Evolutionary conservation across 306 rosid genomes (phyloP), one percentile per base, ranked within the genome.

Genomic region (Cicer bijugum): DNA sequence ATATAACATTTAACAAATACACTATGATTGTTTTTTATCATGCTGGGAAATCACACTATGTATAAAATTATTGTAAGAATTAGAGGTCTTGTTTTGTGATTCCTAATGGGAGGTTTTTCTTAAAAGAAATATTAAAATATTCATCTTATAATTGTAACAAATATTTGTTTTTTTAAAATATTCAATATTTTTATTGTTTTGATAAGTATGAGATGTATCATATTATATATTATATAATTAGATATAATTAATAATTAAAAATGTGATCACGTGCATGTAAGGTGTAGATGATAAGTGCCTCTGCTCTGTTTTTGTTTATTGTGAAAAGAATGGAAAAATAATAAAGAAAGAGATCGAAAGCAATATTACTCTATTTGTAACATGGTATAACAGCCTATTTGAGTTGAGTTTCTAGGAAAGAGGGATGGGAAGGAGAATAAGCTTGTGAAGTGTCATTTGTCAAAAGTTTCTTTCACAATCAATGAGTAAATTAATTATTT

Each of bases 391-490:
- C 58, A 75, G 42, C 71, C 9, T 65, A 56, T 33, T 79, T 65
- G 75, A 78, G 77, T 70, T 45, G 16, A 37, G 74, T 77, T 69
- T 69, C 55, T 71, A 60, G 53, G 43, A 44, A 52, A 56, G 38
- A 42, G 48, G 44, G 61, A 8, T 8, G 37, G 47, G 72, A 50
- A 75, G 28, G 15, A 51, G 73, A 67, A 60, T 62, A 42, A 65
- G 59, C n/a, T 66, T 17, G 72, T 82, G 76, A 82, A 68, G 80
- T 78, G 80, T 69, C 75, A 83, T 65, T 23, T 75, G 61, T 71
- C 84, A 66, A 75, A 45, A 35, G 83, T 56, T 62, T 7, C 69
- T 79, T 56, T 35, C 50, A 78, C 50, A 17, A 79, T 20, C 19
- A 79, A 45, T 53, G 59, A 33, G 68, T 53, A 48, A 43, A 79